These are phyloP conservation scores for Lachnellula willkommii DNA, from an alignment of 2,329 filamentous ascomycete species.

Conservation along the genomic window DNA sequence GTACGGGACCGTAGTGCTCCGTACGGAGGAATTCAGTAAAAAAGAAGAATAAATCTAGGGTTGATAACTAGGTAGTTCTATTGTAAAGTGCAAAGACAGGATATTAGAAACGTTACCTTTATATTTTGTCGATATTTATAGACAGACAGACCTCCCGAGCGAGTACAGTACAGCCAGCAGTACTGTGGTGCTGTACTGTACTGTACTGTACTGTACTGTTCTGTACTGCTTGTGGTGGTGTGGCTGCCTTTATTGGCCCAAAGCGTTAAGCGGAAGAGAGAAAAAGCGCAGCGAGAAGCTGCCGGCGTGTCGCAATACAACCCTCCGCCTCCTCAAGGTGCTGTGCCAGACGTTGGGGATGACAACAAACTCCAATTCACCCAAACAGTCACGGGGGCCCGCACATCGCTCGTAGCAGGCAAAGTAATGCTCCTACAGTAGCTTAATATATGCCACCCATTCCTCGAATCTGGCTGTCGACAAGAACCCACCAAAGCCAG, in stretches of 20 bases:
- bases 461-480: slow-evolving; percentile 18
- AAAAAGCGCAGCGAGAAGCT: background rate
- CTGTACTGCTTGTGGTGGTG: background rate
- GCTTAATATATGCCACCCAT: slow-evolving; percentile 21
- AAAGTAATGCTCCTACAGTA: slow-evolving; percentile 13
- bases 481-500: too few species aligned
- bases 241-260: background rate
- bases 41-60: background rate
- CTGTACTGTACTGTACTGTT: background rate
- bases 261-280: background rate
- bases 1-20: too few species aligned
- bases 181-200: too few species aligned
- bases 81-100: too few species aligned
- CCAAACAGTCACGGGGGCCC: slow-evolving; percentile 23
- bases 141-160: background rate
- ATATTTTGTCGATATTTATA: background rate
- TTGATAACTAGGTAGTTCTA: background rate
- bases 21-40: background rate
- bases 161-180: background rate
- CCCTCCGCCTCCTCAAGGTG: background rate
- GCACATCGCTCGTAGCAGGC: slow-evolving; percentile 17
- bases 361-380: slow-evolving; percentile 11
- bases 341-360: slow-evolving; percentile 19
- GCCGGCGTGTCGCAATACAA: slow-evolving; percentile 8
- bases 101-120: background rate